Evolutionary conservation across 2,329 filamentous ascomycete genomes (phyloP).

Genomic region (Colletotrichum eleusines): DNA sequence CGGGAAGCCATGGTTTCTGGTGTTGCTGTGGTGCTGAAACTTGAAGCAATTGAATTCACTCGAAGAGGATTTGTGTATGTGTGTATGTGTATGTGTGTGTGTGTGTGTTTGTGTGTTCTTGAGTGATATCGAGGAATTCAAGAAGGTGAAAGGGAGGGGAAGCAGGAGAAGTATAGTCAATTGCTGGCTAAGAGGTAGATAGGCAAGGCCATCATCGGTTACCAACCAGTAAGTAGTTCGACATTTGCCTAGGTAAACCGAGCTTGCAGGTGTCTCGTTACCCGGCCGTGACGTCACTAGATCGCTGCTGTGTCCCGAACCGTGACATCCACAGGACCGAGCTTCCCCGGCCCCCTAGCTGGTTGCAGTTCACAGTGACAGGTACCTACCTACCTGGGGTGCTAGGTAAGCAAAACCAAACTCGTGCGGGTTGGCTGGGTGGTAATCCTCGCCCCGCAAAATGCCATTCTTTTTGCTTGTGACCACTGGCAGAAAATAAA

Average conservation of each 20-base stretch:
- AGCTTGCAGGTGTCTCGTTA: slow-evolving; percentile 19
- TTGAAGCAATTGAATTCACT: background rate
- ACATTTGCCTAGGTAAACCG: slow-evolving; percentile 14
- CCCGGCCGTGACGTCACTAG: slow-evolving; percentile 33
- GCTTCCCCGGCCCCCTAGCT: background rate
- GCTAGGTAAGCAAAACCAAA: too few species aligned
- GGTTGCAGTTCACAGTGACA: slow-evolving; percentile 1
- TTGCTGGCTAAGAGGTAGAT: slow-evolving; percentile 1
- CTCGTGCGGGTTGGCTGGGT: too few species aligned
- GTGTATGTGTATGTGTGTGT: background rate
- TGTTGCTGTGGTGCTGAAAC: background rate
- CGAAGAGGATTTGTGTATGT: background rate
- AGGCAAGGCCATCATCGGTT: background rate
- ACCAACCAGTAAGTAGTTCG: background rate
- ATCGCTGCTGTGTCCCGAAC: background rate
- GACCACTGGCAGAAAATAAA: background rate
- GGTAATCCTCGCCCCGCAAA: too few species aligned
- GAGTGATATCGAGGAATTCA: background rate
- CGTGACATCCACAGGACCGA: slow-evolving; percentile 29
- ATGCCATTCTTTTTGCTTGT: background rate
- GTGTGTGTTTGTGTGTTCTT: too few species aligned
- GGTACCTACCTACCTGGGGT: too few species aligned
- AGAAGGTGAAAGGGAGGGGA: background rate
- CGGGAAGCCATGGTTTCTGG: slow-evolving; percentile 49
- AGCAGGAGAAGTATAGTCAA: background rate